A percentile compares a stretch with the other conserved stretches of the same genome.
phyloP scores from a whole-genome alignment of 2,329 filamentous ascomycete species.

The Fusarium pseudoanthophilum region DNA sequence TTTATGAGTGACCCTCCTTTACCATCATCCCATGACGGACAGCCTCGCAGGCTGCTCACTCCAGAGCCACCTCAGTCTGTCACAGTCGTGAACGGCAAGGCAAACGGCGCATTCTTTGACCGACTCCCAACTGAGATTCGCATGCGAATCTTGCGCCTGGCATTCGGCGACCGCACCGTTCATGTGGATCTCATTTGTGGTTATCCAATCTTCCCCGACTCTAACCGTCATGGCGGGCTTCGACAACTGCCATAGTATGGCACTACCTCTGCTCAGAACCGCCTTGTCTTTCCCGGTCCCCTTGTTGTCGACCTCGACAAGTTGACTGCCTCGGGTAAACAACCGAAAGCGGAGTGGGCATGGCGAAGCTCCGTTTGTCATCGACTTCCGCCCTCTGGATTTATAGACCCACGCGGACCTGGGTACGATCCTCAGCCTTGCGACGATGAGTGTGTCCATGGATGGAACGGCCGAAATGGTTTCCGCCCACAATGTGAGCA shows the following conservation, averaged over 20 bases:
- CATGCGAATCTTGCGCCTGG: not conserved
- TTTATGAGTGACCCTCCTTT: not conserved
- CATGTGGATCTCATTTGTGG: not conserved
- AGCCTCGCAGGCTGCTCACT: not conserved
- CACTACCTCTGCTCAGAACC: not conserved
- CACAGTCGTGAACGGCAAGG: too few species aligned
- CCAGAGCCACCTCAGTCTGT: not conserved
- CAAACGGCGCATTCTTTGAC: not conserved
- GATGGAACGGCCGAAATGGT: not conserved
- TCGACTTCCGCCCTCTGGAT: slow-evolving; percentile 16
- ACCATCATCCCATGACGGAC: not conserved
- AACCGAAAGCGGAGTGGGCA: not conserved
- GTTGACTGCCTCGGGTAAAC: too few species aligned
- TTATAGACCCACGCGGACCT: not conserved
- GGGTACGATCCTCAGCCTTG: slow-evolving; percentile 4
- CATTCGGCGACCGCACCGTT: not conserved
- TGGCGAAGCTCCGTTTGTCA: slow-evolving; percentile 46
- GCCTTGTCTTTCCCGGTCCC: too few species aligned
- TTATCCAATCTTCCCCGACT: accelerated
- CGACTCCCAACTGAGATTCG: not conserved
- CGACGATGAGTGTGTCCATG: slow-evolving; percentile 25
- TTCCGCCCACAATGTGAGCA: slow-evolving; percentile 22
- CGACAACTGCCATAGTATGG: not conserved
- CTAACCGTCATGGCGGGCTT: not conserved
- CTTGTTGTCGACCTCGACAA: too few species aligned